Conservation (phyloP, 192 early-diverging fungal species). For the Coemansia sp. region DNA sequence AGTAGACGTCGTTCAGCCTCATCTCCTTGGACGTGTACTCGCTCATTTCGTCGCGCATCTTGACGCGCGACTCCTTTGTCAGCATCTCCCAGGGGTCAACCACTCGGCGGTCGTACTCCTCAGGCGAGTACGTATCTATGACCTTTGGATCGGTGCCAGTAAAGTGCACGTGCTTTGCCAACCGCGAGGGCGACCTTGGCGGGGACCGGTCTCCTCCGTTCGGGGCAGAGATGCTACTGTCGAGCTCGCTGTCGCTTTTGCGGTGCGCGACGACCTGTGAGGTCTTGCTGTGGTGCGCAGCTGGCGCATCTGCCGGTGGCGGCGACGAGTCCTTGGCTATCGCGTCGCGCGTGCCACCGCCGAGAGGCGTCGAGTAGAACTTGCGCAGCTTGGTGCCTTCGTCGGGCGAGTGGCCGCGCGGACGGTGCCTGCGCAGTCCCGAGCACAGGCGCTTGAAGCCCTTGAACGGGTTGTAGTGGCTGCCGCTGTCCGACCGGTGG, state of each 20-base stretch:
- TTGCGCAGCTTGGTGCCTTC: constrained; percentile 40
- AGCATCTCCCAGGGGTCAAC: constrained; percentile 54
- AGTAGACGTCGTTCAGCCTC: constrained; percentile 54
- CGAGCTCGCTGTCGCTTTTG: constrained; percentile 30
- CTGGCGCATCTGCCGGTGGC: not conserved
- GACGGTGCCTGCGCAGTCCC: constrained; percentile 40
- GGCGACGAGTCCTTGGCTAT: not conserved
- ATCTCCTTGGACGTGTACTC: constrained; percentile 51
- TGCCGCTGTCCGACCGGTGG: constrained; percentile 13
- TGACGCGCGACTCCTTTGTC: constrained; percentile 37
- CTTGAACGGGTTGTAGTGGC: constrained; percentile 47
- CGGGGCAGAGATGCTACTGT: not conserved
- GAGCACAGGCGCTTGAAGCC: constrained; percentile 53
- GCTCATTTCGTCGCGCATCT: constrained; percentile 52
- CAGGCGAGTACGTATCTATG: constrained; percentile 40
- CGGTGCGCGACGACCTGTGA: constrained; percentile 9
- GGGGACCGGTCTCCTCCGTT: constrained; percentile 4
- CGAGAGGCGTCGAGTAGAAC: constrained; percentile 47
- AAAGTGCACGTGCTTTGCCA: constrained; percentile 45
- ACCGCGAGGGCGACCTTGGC: constrained; percentile 24
- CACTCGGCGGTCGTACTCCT: constrained; percentile 56
- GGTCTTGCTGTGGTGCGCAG: constrained; percentile 21
- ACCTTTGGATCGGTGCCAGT: constrained; percentile 32
- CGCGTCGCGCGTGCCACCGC: constrained; percentile 2
- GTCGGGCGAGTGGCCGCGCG: constrained; percentile 10